These are phyloP conservation scores for Perkinsus olseni DNA, from an alignment of 169 alveolate species.

Conservation along the genomic window DNA sequence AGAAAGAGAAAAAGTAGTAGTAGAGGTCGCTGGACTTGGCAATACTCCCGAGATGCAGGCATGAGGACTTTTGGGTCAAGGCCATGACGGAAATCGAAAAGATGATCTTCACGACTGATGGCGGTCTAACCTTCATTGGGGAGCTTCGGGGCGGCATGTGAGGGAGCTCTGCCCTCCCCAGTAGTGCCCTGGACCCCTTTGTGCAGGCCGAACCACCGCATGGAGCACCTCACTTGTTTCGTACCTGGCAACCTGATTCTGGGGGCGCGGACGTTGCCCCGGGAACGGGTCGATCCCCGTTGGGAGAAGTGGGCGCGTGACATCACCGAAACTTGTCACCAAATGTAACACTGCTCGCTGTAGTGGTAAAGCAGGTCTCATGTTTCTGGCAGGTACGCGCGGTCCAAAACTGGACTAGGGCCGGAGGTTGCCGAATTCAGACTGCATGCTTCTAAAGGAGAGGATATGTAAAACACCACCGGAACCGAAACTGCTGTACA, in stretches of 20 bases:
- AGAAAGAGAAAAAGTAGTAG: neutral
- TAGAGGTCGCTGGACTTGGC: neutral
- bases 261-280: neutral
- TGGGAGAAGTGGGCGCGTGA: conserved; percentile 5
- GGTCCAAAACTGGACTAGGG: neutral
- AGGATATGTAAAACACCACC: neutral
- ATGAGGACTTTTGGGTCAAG: neutral
- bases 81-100: conserved; percentile 4
- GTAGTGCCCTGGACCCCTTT: neutral
- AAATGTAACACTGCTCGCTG: neutral
- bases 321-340: neutral
- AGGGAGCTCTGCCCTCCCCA: too few relatives aligned
- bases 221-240: conserved; percentile 14
- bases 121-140: neutral
- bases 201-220: neutral
- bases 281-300: neutral
- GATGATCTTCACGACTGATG: neutral
- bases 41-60: neutral
- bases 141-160: neutral
- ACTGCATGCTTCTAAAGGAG: neutral
- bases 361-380: too few relatives aligned
- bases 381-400: conserved; percentile 10
- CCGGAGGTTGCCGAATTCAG: conserved; percentile 7
- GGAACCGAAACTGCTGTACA: neutral
- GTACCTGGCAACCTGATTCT: neutral